Percentiles rank a stretch among this genome's conserved stretches.
These are phyloP conservation scores for Calamus simplicifolius DNA, from an alignment of 176 grass and related monocot species.

Conservation along the genomic window DNA sequence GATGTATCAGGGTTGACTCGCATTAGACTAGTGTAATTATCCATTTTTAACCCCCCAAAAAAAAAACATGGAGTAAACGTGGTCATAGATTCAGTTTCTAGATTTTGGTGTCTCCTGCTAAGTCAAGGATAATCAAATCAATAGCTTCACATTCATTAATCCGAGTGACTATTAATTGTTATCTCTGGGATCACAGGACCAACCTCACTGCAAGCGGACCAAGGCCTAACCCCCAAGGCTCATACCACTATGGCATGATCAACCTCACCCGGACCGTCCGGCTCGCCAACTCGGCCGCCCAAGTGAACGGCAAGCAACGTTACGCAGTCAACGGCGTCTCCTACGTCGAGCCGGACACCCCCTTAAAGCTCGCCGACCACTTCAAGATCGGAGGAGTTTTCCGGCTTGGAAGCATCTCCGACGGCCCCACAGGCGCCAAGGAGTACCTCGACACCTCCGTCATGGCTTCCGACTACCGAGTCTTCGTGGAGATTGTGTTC, in stretches of 20 bases:
- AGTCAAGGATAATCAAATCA: no score
- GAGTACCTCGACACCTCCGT: constrained; percentile 41
- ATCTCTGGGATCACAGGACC: constrained; percentile 24
- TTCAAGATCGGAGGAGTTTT: constrained; percentile 72
- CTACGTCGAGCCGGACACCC: constrained; percentile 66
- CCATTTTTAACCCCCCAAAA: no score
- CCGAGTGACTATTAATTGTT: background rate
- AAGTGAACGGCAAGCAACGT: constrained; percentile 36
- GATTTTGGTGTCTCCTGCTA: no score
- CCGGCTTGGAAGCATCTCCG: constrained; percentile 43
- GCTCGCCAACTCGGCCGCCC: constrained; percentile 45
- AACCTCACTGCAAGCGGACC: constrained; percentile 87
- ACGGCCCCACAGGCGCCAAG: constrained; percentile 17
- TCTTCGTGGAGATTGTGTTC: constrained; percentile 73
- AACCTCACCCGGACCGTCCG: constrained; percentile 66
- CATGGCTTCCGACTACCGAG: constrained; percentile 62
- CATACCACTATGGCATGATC: constrained; percentile 84
- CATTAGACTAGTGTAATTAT: no score
- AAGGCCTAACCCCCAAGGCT: constrained; percentile 85
- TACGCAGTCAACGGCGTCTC: constrained; percentile 78
- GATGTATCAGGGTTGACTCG: no score
- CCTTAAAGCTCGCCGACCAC: constrained; percentile 79
- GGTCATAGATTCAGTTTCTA: no score
- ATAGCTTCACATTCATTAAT: no score
- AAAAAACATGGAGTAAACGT: no score